Evolutionary conservation across 164 flowering plant genomes (phyloP).

Genomic region (Sextonia rubra): DNA sequence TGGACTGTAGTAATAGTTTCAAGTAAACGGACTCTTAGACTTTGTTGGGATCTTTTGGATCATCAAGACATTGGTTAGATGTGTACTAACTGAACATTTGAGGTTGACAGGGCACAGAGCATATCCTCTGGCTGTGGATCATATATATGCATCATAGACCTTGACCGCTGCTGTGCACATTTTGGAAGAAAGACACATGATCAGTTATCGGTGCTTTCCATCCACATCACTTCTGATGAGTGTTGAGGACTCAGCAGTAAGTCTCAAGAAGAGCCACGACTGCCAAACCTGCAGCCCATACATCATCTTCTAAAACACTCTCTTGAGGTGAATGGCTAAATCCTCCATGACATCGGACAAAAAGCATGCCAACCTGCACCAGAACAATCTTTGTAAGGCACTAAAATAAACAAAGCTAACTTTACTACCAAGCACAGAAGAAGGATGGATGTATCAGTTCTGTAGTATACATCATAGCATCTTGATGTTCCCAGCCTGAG

Average conservation of each 20-base stretch:
- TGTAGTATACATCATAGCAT: background rate
- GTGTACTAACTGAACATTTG: too few relatives aligned
- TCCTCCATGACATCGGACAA: slow-evolving; percentile 95
- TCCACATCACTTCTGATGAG: too few relatives aligned
- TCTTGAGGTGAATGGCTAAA: slow-evolving; percentile 93
- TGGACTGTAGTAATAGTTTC: too few relatives aligned
- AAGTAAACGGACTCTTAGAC: too few relatives aligned
- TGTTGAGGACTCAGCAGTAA: background rate
- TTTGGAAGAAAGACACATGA: background rate
- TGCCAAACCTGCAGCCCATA: slow-evolving; percentile 92
- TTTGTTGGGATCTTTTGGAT: too few relatives aligned
- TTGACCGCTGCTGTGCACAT: background rate
- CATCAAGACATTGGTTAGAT: too few relatives aligned
- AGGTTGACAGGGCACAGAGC: background rate
- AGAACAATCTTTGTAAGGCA: background rate
- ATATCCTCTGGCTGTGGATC: background rate
- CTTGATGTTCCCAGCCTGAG: background rate
- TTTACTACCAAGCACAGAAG: too few relatives aligned
- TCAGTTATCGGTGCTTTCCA: too few relatives aligned
- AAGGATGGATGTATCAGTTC: too few relatives aligned
- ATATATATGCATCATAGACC: background rate
- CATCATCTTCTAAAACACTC: slow-evolving; percentile 81
- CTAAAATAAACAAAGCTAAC: too few relatives aligned
- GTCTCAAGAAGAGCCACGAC: slow-evolving; percentile 64
- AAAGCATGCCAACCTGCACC: slow-evolving; percentile 84